Base-by-base conservation (phyloP, 176 grass and related monocot species). In the Carex myosuroides region DNA sequence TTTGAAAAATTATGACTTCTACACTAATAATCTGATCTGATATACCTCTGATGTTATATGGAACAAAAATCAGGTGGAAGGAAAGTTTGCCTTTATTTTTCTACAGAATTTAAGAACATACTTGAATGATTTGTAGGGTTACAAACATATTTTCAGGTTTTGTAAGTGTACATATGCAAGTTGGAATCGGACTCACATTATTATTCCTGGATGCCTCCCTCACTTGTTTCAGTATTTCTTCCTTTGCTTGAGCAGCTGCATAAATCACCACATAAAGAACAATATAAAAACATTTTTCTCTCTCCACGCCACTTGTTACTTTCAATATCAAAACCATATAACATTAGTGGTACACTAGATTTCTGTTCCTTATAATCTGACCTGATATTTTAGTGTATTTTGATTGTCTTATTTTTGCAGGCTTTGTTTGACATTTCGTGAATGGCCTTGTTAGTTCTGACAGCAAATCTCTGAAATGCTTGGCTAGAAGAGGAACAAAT, bases 221-320 rank as follows among this genome's bases (percentile, higher is more conserved):
- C 11, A 78, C 73, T 56, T 78, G 73, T 13, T 56, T 52, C 13
- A 78, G 52, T 9, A 78, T 30, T 78, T 55, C 50, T 78, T 78
- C 73, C 73, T 78, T 78, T 57, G 73, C 73, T 35, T 78, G 73
- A 78, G 73, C 73, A 78, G 52, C 73, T 78, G 73, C 50, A 78
- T 14, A 56, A 29, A 78, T 57, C 24, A 55, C 6, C 50, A 78
- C 29, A 78, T 32, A 30, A 78, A 56, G 1, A 14, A 18, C 73
- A 57, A 78, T n/a, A 18, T 78, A 57, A 78, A 33, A 30, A 3
- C 44, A 53, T 13, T 17, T 18, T 62, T 35, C 2, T 14, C 3
- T 18, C 12, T 14, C 13, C 2, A 18, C 6, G 8, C n/a, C 6
- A 8, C 9, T 26, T 18, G 57, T 13, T 32, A 78, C 33, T 57